A percentile compares a stretch with the other conserved stretches of the same genome.
Conservation (phyloP, 2,329 filamentous ascomycete species). For the Pestalotiopsis sp. region DNA sequence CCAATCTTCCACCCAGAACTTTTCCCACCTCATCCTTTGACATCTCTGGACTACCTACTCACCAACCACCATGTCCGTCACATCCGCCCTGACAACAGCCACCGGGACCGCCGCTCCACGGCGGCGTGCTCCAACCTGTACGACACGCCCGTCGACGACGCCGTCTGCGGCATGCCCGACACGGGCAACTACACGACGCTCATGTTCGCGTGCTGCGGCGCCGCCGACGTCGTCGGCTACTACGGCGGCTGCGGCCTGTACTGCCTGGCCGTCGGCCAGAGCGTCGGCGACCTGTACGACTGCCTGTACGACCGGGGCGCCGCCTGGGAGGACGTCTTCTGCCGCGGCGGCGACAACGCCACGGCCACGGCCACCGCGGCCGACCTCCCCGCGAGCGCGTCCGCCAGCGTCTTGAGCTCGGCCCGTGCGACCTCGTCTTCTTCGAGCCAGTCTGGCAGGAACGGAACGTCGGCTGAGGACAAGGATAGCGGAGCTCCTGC, state of each 20-base stretch:
- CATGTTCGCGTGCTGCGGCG: constrained; percentile 47
- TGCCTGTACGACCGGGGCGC: constrained; percentile 45
- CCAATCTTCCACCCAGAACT: too few species aligned
- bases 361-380: constrained; percentile 39
- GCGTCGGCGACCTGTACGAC: constrained; percentile 32
- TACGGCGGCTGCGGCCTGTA: constrained; percentile 51
- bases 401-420: constrained; percentile 31
- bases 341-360: constrained; percentile 37
- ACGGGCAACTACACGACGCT: constrained; percentile 42
- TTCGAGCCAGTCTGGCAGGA: not conserved
- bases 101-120: constrained; percentile 19
- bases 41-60: not conserved
- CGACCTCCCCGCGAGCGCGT: constrained; percentile 29
- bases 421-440: not conserved
- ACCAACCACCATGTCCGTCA: not conserved
- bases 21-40: too few species aligned
- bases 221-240: constrained; percentile 46
- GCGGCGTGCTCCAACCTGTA: constrained; percentile 35
- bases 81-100: not conserved
- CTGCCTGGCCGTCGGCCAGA: constrained; percentile 48
- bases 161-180: constrained; percentile 46
- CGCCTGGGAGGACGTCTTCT: constrained; percentile 43
- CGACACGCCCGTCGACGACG: constrained; percentile 45
- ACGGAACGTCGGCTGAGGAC: not conserved
- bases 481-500: not conserved